Percentiles rank a stretch among this genome's conserved stretches.
phyloP scores from a whole-genome alignment of 768 basidiomycete genomes.

The Mycena galericulata region DNA sequence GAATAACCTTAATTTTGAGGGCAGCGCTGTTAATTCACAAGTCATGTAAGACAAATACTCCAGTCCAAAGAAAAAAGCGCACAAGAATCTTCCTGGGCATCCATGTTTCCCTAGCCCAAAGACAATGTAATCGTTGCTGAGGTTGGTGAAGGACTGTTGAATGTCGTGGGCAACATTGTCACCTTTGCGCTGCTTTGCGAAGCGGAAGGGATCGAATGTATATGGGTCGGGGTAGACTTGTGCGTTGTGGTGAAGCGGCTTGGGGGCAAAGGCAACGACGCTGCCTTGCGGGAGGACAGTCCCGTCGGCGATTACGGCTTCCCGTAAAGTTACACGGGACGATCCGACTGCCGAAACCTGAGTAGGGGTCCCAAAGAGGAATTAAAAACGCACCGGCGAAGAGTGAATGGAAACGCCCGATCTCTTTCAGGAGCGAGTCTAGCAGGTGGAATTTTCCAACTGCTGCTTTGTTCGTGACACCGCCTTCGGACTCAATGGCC shows the following conservation, averaged over 20 bases:
- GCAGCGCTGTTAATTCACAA: conserved; percentile 11
- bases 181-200: conserved; percentile 30
- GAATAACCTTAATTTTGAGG: conserved; percentile 30
- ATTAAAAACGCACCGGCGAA: conserved; percentile 13
- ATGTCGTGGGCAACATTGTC: conserved; percentile 7
- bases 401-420: conserved; percentile 33
- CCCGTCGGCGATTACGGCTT: conserved; percentile 29
- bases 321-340: conserved; percentile 23
- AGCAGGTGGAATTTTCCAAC: conserved; percentile 32
- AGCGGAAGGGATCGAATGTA: conserved; percentile 36
- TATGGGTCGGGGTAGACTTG: conserved; percentile 26
- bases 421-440: conserved; percentile 36
- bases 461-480: conserved; percentile 30
- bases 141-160: conserved; percentile 27
- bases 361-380: neutral
- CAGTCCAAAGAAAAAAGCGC: neutral
- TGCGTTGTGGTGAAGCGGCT: conserved; percentile 29
- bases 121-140: conserved; percentile 35
- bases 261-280: conserved; percentile 29
- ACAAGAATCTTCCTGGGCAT: conserved; percentile 31
- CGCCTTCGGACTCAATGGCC: conserved; percentile 32
- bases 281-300: conserved; percentile 30
- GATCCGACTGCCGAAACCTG: conserved; percentile 24
- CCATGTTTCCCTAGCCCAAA: conserved; percentile 32
- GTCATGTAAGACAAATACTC: neutral